Conservation (phyloP, 305 asterid species). For the Stenogyne calaminthoides region DNA sequence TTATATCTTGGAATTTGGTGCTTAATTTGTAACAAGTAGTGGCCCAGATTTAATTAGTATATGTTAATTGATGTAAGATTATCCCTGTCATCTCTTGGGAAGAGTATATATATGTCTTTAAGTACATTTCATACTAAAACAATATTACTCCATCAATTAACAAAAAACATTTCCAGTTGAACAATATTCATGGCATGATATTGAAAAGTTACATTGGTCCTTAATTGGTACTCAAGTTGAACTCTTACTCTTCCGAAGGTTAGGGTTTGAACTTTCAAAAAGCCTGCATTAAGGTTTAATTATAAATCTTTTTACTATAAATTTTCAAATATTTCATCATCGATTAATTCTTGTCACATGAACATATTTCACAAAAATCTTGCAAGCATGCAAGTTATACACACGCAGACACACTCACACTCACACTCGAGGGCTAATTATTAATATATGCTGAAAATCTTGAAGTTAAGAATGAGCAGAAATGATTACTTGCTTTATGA, state of each 20-base stretch:
- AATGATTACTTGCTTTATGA: no score
- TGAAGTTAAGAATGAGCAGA: no score
- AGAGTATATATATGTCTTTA: neutral
- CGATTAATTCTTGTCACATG: neutral
- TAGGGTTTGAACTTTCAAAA: neutral
- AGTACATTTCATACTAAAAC: neutral
- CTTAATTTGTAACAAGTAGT: neutral
- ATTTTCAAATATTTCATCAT: neutral
- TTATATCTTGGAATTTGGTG: constrained; percentile 17
- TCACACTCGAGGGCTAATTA: no score
- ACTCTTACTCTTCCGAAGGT: neutral
- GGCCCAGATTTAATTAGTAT: neutral
- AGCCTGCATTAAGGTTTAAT: neutral
- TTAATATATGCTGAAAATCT: no score
- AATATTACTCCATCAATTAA: no score
- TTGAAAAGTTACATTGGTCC: neutral
- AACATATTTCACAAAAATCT: neutral
- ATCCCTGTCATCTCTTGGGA: constrained; percentile 29
- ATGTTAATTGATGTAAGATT: constrained; percentile 7
- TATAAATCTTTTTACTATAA: neutral
- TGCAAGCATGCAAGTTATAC: no score
- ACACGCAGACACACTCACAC: no score
- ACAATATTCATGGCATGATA: neutral
- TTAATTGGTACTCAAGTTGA: neutral
- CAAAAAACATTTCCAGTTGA: neutral